Base-by-base conservation (phyloP, 2,329 filamentous ascomycete species). In the Arthrobotrys pseudoclavata region DNA sequence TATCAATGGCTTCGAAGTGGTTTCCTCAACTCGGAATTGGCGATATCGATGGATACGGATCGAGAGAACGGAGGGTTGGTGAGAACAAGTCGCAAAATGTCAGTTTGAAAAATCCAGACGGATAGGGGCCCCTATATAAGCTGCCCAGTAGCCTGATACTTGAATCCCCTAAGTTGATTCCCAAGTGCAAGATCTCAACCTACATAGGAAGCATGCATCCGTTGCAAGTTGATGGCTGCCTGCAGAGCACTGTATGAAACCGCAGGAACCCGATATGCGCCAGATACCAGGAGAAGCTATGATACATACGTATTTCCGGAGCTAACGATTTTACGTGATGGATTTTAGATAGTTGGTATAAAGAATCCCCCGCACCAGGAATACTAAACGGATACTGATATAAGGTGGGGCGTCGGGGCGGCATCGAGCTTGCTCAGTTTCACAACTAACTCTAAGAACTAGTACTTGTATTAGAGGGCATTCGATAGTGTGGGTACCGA, bases 301-400 rank as follows among this genome's bases (percentile, higher is more conserved):
- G 45, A 40, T 57, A 50, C 50, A 37, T 69, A 20, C 20, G 45
- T 22, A 55, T 68, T 68, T 68, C 31, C 52, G 52, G 40, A 48
- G 66, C 50, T 67, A 67, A 62, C 26, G 42, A 68, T 10, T 68
- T 74, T 74, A 74, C 69, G 69, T 74, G 69, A 74, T 74, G 40
- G 18, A 9, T 74, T 66, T 26, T 34, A 68, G 69, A 74, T 74
- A 74, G 53, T 67, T 50, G 61, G 40, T 29, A 53, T 15, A 42
- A 10, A 50, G 20, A 61, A 48, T 48, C 57, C 69, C 62, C 69
- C 62, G 69, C 69, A 62, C 61, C 12, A 42, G 7, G 1, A 52
- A 20, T 26, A 18, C 55, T 66, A 18, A 15, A 53, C 45, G n/a
- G 57, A 45, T 62, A 26, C 34, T 29, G 42, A 48, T 48, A 26